These are phyloP conservation scores for Flaveria sonorensis DNA, from an alignment of 129 eudicot species.

Conservation along the genomic window DNA sequence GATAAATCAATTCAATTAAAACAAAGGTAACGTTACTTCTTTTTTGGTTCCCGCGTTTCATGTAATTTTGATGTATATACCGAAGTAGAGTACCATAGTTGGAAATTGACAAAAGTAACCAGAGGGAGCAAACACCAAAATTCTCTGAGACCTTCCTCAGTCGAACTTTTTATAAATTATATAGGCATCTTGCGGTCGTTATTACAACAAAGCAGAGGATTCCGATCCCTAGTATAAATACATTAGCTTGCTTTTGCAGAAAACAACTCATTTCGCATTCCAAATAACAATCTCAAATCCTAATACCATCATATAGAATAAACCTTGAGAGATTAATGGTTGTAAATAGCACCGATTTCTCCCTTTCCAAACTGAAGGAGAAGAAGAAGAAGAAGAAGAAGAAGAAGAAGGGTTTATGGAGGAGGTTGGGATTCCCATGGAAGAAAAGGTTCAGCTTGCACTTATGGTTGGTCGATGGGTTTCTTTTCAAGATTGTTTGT, in stretches of 20 bases:
- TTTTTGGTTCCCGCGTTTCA: too few species aligned
- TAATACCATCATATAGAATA: too few species aligned
- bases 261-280: not conserved
- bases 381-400: conserved; percentile 32
- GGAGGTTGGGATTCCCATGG: conserved; percentile 41
- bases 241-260: not conserved
- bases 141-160: not conserved
- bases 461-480: conserved; percentile 45
- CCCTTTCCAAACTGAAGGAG: conserved; percentile 40
- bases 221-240: conserved; percentile 14
- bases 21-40: too few species aligned
- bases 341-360: conserved; percentile 18
- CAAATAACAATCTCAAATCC: not conserved
- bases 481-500: conserved; percentile 53
- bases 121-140: not conserved
- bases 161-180: not conserved
- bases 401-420: conserved; percentile 28
- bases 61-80: too few species aligned
- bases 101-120: not conserved
- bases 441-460: conserved; percentile 33
- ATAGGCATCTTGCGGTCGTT: conserved; percentile 11
- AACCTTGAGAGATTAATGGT: conserved; percentile 1
- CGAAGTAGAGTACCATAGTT: not conserved
- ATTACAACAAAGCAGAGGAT: conserved; percentile 3
- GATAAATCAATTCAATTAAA: too few species aligned